Conservation (phyloP, 1,284 basidiomycete genomes). For the Pseudozyma pruni region DNA sequence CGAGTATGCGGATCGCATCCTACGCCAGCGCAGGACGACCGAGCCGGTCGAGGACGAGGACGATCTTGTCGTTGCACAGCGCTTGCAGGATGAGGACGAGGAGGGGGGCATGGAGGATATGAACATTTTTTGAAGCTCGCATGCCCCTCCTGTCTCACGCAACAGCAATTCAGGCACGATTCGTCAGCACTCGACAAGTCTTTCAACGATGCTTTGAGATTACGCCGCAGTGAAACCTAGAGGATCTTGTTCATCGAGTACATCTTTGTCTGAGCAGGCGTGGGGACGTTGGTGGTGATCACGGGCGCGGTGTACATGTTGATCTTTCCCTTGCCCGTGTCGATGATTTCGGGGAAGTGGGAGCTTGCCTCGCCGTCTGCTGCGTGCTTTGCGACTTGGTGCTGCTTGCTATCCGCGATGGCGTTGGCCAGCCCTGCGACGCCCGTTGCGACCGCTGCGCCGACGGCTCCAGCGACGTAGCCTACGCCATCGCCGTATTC, state of each 20-base stretch:
- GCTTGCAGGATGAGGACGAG: slow-evolving; percentile 8
- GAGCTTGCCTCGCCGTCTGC: slow-evolving; percentile 1
- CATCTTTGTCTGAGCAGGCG: slow-evolving; percentile 52
- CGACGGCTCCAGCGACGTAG: slow-evolving; percentile 20
- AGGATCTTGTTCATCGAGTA: slow-evolving; percentile 54
- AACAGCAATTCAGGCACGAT: neutral
- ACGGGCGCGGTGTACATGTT: slow-evolving; percentile 63
- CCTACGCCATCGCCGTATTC: slow-evolving; percentile 40
- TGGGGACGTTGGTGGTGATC: slow-evolving; percentile 54
- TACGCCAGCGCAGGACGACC: slow-evolving; percentile 19
- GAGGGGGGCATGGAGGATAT: slow-evolving; percentile 18
- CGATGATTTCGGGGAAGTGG: slow-evolving; percentile 50
- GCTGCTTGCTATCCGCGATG: slow-evolving; percentile 17
- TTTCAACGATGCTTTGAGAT: too few species aligned
- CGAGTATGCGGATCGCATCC: slow-evolving; percentile 27
- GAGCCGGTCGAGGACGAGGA: slow-evolving; percentile 27
- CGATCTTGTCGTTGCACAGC: slow-evolving; percentile 1
- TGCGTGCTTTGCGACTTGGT: too few species aligned
- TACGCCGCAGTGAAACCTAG: too few species aligned
- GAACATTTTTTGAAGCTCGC: slow-evolving; percentile 25
- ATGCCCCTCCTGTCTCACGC: too few species aligned
- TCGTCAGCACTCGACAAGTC: too few species aligned
- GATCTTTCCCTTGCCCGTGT: slow-evolving; percentile 52
- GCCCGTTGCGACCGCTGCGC: slow-evolving; percentile 22
- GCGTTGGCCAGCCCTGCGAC: slow-evolving; percentile 34